Evolutionary conservation across 345 rosid species (phyloP).

Genomic region (Brassica rapa): DNA sequence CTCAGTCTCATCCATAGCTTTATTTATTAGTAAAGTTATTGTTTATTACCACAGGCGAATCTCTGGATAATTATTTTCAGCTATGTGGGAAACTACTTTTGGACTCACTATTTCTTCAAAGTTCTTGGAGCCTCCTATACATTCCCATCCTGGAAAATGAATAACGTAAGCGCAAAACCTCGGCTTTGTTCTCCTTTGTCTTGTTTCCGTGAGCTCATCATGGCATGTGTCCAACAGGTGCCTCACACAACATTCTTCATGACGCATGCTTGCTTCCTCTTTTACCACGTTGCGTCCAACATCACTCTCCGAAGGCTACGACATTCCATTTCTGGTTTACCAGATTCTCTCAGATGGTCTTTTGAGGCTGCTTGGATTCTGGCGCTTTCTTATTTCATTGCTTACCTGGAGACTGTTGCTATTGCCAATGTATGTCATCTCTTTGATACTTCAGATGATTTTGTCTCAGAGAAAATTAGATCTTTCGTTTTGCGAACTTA

Average conservation of each 20-base stretch:
- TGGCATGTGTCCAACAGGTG: constrained; percentile 56
- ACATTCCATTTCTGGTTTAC: constrained; percentile 65
- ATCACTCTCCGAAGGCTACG: constrained; percentile 87
- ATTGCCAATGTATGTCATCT: constrained; percentile 69
- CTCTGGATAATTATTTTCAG: constrained; percentile 88
- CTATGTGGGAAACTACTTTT: constrained; percentile 96
- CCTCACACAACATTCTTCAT: constrained; percentile 97
- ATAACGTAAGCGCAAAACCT: constrained; percentile 58
- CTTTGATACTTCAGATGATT: not conserved
- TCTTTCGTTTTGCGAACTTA: not conserved
- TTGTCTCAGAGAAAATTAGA: not conserved
- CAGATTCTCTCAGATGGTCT: constrained; percentile 63
- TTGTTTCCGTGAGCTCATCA: constrained; percentile 19
- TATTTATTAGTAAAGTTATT: not conserved
- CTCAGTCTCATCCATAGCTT: constrained; percentile 19
- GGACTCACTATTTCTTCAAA: constrained; percentile 98
- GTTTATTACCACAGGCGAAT: constrained; percentile 66
- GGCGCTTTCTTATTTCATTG: constrained; percentile 90
- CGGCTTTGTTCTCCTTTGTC: not conserved
- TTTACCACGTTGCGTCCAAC: constrained; percentile 90
- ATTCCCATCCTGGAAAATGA: constrained; percentile 99
- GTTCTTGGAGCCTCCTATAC: constrained; percentile 98
- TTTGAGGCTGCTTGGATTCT: constrained; percentile 85
- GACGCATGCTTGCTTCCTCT: constrained; percentile 90
- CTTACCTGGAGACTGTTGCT: constrained; percentile 93